These are phyloP conservation scores for Kodamaea hsintzibuensis DNA, from an alignment of 805 yeast species.

Conservation along the genomic window DNA sequence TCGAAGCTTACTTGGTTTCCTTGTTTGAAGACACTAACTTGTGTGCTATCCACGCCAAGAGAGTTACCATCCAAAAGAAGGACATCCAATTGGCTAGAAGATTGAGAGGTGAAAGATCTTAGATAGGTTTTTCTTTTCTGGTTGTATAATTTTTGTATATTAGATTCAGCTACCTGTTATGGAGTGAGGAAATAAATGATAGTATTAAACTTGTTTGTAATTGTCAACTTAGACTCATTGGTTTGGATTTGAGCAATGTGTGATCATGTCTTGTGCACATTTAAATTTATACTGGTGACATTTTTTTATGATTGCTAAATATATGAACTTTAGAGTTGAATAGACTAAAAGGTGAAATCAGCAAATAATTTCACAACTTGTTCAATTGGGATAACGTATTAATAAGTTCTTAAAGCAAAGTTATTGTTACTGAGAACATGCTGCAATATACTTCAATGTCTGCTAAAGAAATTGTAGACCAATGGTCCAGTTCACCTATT, in stretches of 20 bases:
- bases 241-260: too few relatives aligned
- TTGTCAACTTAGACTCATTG: too few relatives aligned
- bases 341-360: neutral
- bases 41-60: conserved; percentile 52
- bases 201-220: neutral
- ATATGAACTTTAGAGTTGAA: neutral
- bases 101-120: conserved; percentile 51
- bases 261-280: too few relatives aligned
- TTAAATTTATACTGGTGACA: too few relatives aligned
- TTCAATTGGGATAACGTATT: too few relatives aligned
- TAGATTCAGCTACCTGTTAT: conserved; percentile 5
- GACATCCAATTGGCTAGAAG: conserved; percentile 51
- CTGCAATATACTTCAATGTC: neutral
- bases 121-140: conserved; percentile 14
- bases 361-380: neutral
- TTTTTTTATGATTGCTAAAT: conserved; percentile 1
- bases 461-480: neutral
- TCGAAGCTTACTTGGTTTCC: conserved; percentile 48
- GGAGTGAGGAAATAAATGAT: neutral
- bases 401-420: too few relatives aligned
- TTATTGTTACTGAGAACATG: too few relatives aligned
- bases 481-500: conserved; percentile 11
- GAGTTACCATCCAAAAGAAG: conserved; percentile 50
- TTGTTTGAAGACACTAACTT: conserved; percentile 50
- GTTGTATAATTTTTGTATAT: conserved; percentile 17